Evolutionary conservation across 306 rosid genomes (phyloP), one percentile per base, ranked within the genome.

Genomic region (Cercis canadensis): DNA sequence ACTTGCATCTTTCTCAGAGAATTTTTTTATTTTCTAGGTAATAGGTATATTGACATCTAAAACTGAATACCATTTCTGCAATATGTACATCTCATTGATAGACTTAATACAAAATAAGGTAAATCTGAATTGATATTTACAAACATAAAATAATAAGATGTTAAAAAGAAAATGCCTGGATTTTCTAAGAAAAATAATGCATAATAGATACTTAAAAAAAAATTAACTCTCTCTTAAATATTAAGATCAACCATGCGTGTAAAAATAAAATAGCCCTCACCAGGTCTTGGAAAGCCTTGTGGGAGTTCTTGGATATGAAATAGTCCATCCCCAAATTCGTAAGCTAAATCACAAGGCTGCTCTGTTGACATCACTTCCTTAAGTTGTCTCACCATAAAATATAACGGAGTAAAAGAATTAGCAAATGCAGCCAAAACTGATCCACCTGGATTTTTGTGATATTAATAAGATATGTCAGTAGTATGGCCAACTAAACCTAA

Each of bases 291-390:
- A 79, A 92, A 92, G 73, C 92, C 92, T 69, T 75, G 75, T 4
- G 96, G 98, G 62, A 83, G 83, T 52, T 86, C 91, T 57, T 75
- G 29, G 29, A 24, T 24, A 24, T 3, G 29, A 24, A 1, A 24
- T 24, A 1, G 29, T 24, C 29, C 3, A 24, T 24, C 29, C 29
- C 29, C 92, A 29, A 92, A 87, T 61, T 90, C 98, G 72, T 85
- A 92, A 17, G 96, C 92, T 57, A 82, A 75, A 77, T 86, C 98
- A 84, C 98, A 90, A 50, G 96, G 96, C 72, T 92, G 92, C 76
- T 87, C 98, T 34, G 98, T 90, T 69, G 98, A 72, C 98, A 90
- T 87, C 53, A 88, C 98, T 86, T 88, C 97, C 74, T 82, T 85
- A 43, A 82, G 51, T 75, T 87, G 82, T 57, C 73, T 85, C 76